Percentiles rank a stretch among this genome's conserved stretches.
Conservation (phyloP, 2,329 filamentous ascomycete species). For the Colletotrichum chrysophilum region DNA sequence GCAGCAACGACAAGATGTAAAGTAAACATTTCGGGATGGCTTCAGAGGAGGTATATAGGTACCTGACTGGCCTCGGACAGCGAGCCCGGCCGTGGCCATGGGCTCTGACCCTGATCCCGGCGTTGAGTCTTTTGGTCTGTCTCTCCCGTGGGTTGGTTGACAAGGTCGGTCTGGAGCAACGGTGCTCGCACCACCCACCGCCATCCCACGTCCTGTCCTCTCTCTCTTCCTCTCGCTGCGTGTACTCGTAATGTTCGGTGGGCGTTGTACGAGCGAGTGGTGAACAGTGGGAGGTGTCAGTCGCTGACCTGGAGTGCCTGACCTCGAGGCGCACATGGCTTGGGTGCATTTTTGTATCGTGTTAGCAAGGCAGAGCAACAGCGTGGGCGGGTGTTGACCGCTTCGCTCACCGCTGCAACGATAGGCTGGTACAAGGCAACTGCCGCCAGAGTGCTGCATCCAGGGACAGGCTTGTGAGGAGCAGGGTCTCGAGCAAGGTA, state of each 20-base stretch:
- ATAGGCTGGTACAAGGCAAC: conserved; percentile 4
- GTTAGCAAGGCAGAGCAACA: not conserved
- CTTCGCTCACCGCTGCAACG: conserved; percentile 11
- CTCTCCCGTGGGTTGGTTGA: not conserved
- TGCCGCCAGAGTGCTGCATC: not conserved
- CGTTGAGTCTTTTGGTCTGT: conserved; percentile 9
- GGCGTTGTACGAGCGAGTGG: not conserved
- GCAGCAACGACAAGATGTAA: not conserved
- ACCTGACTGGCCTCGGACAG: not conserved
- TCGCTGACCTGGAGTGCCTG: not conserved
- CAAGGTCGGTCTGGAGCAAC: conserved; percentile 1
- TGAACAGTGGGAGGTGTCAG: not conserved
- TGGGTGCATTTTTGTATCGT: not conserved
- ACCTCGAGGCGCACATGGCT: not conserved
- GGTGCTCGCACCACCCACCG: not conserved
- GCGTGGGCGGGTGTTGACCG: not conserved
- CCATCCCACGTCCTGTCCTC: not conserved
- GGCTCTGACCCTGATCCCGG: conserved; percentile 15
- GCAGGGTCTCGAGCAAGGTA: not conserved
- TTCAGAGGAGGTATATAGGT: not conserved
- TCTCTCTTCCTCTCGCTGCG: not conserved
- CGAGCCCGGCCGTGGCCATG: not conserved
- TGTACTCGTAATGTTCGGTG: not conserved
- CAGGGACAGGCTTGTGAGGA: not conserved
- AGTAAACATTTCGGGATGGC: not conserved